Evolutionary conservation across 2,329 filamentous ascomycete genomes (phyloP).

Genomic region (Claviceps sp.): DNA sequence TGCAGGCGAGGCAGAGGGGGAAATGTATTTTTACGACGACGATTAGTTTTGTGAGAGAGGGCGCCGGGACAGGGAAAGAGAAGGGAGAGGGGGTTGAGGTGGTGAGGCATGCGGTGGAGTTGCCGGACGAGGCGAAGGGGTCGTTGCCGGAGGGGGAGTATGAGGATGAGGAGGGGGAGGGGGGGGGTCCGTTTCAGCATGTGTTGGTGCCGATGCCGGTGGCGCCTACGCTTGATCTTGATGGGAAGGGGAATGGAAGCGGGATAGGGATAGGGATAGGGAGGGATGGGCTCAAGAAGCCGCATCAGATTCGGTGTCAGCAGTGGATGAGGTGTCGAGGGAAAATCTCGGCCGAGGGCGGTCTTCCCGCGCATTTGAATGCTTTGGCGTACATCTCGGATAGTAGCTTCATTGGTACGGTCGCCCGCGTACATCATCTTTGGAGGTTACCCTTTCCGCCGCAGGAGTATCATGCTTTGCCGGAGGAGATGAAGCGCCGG

Average conservation of each 20-base stretch:
- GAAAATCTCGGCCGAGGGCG: conserved; percentile 57
- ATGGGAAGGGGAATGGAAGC: conserved; percentile 18
- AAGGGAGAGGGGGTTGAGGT: no score
- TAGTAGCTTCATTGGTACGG: conserved; percentile 84
- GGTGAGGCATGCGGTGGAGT: no score
- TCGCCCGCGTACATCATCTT: conserved; percentile 66
- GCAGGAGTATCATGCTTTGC: conserved; percentile 37
- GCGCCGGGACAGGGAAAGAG: conserved; percentile 9
- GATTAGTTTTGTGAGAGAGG: conserved; percentile 64
- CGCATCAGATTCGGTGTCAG: conserved; percentile 53
- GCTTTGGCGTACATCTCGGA: conserved; percentile 91
- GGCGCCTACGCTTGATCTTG: no score
- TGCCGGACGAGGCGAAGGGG: no score
- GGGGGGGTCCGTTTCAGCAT: no score
- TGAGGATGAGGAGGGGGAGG: no score
- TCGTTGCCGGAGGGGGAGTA: no score
- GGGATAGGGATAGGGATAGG: conserved; percentile 18
- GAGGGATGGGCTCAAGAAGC: conserved; percentile 38
- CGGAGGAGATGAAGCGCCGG: conserved; percentile 24
- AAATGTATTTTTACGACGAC: conserved; percentile 92
- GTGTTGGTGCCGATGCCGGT: no score
- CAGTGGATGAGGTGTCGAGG: conserved; percentile 68
- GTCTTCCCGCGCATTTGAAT: conserved; percentile 67
- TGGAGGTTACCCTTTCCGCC: conserved; percentile 54
- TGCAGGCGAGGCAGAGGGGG: conserved; percentile 85